Percentiles rank a stretch among this genome's conserved stretches.
Conservation (phyloP, 257 asterid genomes). For the Scutellaria barbata region DNA sequence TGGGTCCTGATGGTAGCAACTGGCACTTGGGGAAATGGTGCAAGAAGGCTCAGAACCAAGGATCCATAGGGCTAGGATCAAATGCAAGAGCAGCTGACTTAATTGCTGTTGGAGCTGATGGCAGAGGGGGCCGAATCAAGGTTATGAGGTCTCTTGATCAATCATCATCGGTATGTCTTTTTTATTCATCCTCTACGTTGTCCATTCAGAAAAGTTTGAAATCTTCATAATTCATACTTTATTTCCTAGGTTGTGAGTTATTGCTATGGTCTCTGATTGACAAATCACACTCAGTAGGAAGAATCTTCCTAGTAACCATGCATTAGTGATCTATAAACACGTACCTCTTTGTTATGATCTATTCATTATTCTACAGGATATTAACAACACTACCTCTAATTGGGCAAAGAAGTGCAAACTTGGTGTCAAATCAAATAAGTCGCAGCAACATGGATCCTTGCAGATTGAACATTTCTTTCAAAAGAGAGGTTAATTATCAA, state of each 20-base stretch:
- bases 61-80: slow-evolving; percentile 51
- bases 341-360: not conserved
- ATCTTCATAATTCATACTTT: not conserved
- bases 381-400: slow-evolving; percentile 40
- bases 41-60: slow-evolving; percentile 58
- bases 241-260: not conserved
- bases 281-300: not conserved
- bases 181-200: not conserved
- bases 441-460: slow-evolving; percentile 62
- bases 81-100: slow-evolving; percentile 56
- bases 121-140: slow-evolving; percentile 89
- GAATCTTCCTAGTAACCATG: not conserved
- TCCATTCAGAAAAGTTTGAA: not conserved
- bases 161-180: slow-evolving; percentile 58
- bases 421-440: slow-evolving; percentile 48
- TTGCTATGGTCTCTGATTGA: not conserved
- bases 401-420: slow-evolving; percentile 52
- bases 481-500: slow-evolving; percentile 49
- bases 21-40: slow-evolving; percentile 98
- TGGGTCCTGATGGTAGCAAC: slow-evolving; percentile 85
- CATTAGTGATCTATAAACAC: not conserved
- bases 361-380: slow-evolving; percentile 46
- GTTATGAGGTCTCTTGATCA: slow-evolving; percentile 70
- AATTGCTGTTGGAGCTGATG: slow-evolving; percentile 94
- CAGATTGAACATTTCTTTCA: slow-evolving; percentile 88